Evolutionary conservation across 2,329 filamentous ascomycete species (phyloP).

Genomic region (Trichoderma arundinaceum): DNA sequence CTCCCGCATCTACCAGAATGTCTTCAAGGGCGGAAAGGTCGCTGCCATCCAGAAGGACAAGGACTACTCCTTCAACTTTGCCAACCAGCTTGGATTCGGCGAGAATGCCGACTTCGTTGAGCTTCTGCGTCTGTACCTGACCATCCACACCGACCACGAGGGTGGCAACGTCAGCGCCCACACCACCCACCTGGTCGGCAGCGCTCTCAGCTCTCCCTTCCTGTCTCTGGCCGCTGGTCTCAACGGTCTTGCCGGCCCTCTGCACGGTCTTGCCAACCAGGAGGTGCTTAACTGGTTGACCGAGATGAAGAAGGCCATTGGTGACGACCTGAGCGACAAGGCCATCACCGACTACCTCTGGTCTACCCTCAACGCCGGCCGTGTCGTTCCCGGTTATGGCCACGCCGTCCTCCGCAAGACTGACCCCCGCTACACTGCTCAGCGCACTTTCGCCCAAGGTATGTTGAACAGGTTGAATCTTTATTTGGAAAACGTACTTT

Average conservation of each 20-base stretch:
- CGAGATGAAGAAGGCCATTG: conserved; percentile 96
- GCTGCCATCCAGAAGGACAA: conserved; percentile 95
- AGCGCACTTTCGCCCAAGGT: conserved; percentile 90
- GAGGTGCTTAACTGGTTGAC: conserved; percentile 99
- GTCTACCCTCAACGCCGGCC: conserved; percentile 93
- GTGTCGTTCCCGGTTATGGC: conserved; percentile 97
- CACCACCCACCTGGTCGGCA: conserved; percentile 97
- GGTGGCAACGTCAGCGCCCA: conserved; percentile 98
- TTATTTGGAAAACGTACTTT: not conserved
- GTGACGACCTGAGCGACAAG: conserved; percentile 94
- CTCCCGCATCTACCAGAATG: conserved; percentile 98
- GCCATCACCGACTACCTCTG: conserved; percentile 98
- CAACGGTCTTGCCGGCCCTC: conserved; percentile 96
- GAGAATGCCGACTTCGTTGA: conserved; percentile 96
- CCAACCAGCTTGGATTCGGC: conserved; percentile 97
- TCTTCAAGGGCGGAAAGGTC: conserved; percentile 99
- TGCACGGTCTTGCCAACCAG: conserved; percentile 99
- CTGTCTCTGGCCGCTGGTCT: conserved; percentile 95
- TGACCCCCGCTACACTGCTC: conserved; percentile 96
- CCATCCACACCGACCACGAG: conserved; percentile 99
- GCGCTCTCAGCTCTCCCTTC: conserved; percentile 95
- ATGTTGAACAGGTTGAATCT: conserved; percentile 34
- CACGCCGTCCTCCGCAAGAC: conserved; percentile 99
- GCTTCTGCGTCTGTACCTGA: conserved; percentile 98
- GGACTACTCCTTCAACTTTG: conserved; percentile 99